These are phyloP conservation scores for Sporothrix euskadiensis DNA, from an alignment of 2,329 filamentous ascomycete genomes.

Conservation along the genomic window DNA sequence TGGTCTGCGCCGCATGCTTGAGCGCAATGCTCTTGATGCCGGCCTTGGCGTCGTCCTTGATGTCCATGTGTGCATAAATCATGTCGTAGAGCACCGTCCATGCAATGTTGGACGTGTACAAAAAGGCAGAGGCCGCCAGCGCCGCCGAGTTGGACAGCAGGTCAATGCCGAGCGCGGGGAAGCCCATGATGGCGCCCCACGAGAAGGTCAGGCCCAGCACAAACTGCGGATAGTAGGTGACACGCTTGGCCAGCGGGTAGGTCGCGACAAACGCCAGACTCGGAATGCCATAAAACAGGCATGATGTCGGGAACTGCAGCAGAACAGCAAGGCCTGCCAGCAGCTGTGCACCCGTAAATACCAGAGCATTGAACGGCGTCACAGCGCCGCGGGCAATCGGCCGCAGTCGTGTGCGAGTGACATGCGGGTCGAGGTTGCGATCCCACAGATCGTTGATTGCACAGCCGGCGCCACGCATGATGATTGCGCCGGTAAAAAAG, in stretches of 20 bases:
- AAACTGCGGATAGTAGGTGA: constrained; percentile 84
- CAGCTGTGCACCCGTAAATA: constrained; percentile 74
- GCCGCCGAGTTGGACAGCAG: constrained; percentile 65
- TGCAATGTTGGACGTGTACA: constrained; percentile 77
- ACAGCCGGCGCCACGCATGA: constrained; percentile 87
- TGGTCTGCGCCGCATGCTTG: constrained; percentile 75
- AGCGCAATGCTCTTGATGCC: constrained; percentile 88
- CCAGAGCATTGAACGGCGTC: constrained; percentile 67
- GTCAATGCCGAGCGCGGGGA: constrained; percentile 77
- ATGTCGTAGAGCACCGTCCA: constrained; percentile 92
- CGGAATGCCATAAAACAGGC: constrained; percentile 75
- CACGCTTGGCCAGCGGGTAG: constrained; percentile 81
- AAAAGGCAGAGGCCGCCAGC: constrained; percentile 62
- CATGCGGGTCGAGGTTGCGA: constrained; percentile 79
- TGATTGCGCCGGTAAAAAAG: constrained; percentile 73
- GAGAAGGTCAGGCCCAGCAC: constrained; percentile 83
- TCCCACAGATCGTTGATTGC: constrained; percentile 92
- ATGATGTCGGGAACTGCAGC: constrained; percentile 71
- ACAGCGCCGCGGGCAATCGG: constrained; percentile 80
- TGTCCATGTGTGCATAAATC: constrained; percentile 92
- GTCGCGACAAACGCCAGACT: constrained; percentile 70
- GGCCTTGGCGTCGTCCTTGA: constrained; percentile 79
- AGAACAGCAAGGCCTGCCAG: constrained; percentile 71
- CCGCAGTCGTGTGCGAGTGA: constrained; percentile 71
- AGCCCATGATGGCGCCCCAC: constrained; percentile 87